Evolutionary conservation across 345 rosid species (phyloP), one percentile per base, ranked within the genome.

Genomic region (Camelina hispida): DNA sequence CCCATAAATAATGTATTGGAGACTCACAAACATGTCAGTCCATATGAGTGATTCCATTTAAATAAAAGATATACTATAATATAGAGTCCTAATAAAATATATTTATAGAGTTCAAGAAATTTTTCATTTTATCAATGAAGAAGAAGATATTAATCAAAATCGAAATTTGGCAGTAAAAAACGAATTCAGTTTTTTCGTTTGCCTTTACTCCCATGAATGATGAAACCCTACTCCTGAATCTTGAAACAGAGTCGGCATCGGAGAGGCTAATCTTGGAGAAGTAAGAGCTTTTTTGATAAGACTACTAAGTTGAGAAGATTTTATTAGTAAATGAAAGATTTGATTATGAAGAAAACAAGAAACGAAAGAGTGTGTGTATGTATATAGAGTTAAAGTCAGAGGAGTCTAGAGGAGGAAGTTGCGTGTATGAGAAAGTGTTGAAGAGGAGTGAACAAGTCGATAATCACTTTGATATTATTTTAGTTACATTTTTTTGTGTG

Each of bases 371-470:
- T 50, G 46, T 60, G n/a, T 66, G 6, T 28, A 47, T 76, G 69
- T 80, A 77, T 80, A 77, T 60, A 28, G 4, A 28, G 5, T 25
- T 25, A 25, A 25, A 25, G 28, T 25, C 28, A 28, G 18, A 16
- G 28, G 16, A 54, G 62, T 38, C 16, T 25, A 50, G 60, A 59
- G 25, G 66, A 63, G 86, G 93, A 88, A 89, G 78, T 72, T 72
- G 69, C 78, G 73, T 72, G 68, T 58, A 1, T 60, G 66, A 56
- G 80, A 25, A 75, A 75, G 79, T 56, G 78, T 65, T 22, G 17
- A 43, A 20, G 59, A 40, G 28, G 69, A 60, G 74, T 60, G 77
- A 56, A 64, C 32, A 28, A 48, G 71, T 28, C 38, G 78, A 64
- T 44, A 73, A 54, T 40, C 10, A 32, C 48, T 42, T 18, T 53